Conservation (phyloP, 2,329 filamentous ascomycete genomes). For the Aspergillus clavatus region DNA sequence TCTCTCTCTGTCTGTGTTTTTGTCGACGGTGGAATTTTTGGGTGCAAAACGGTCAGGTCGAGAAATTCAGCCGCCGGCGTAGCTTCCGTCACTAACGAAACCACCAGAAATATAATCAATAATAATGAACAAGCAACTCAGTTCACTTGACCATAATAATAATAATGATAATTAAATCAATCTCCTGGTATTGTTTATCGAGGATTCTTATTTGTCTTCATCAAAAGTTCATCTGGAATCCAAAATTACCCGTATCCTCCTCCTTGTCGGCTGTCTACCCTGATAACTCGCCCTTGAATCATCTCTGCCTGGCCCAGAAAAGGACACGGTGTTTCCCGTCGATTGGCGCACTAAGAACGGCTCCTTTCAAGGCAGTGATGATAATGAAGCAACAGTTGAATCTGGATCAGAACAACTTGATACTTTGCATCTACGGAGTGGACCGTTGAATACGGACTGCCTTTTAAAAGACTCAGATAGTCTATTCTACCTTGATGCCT, state of each 20-base stretch:
- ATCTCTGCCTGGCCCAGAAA: slow-evolving; percentile 11
- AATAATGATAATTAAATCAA: not conserved
- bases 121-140: not conserved
- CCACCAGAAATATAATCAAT: slow-evolving; percentile 1
- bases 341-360: not conserved
- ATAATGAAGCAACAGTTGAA: not conserved
- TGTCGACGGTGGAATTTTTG: slow-evolving; percentile 31
- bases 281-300: not conserved
- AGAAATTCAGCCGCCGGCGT: slow-evolving; percentile 35
- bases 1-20: slow-evolving; percentile 18
- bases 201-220: too few relatives aligned
- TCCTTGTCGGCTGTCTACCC: not conserved
- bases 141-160: not conserved
- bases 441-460: not conserved
- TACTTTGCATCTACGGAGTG: slow-evolving; percentile 1
- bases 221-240: too few relatives aligned
- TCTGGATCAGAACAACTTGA: not conserved
- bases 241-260: not conserved
- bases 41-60: slow-evolving; percentile 31
- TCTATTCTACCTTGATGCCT: not conserved
- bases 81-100: slow-evolving; percentile 33
- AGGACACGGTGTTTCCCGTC: slow-evolving; percentile 30
- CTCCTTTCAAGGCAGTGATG: not conserved
- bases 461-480: not conserved
- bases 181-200: not conserved